These are phyloP conservation scores for Kodamaea restingae DNA, from an alignment of 805 yeast species.

Conservation along the genomic window DNA sequence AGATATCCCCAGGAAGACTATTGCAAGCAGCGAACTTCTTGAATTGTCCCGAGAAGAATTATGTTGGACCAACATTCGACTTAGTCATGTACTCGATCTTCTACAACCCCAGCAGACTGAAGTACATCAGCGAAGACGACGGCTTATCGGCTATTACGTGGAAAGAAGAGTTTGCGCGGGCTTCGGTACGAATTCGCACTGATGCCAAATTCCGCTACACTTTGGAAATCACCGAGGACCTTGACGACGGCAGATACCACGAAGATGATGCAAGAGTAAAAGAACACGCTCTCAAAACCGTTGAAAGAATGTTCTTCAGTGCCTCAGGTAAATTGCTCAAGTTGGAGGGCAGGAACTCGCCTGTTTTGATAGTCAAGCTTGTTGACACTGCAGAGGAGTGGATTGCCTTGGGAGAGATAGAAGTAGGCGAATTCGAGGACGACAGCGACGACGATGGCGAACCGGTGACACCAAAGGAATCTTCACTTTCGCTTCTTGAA, in stretches of 20 bases:
- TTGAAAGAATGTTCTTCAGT: slow-evolving; percentile 58
- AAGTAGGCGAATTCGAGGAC: slow-evolving; percentile 13
- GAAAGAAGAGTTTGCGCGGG: slow-evolving; percentile 69
- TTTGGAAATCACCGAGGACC: slow-evolving; percentile 50
- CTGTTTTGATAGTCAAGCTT: slow-evolving; percentile 63
- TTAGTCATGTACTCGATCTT: slow-evolving; percentile 60
- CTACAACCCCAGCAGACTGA: slow-evolving; percentile 47
- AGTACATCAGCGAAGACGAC: slow-evolving; percentile 23
- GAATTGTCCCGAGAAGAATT: neutral
- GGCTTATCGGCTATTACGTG: slow-evolving; percentile 49
- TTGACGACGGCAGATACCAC: slow-evolving; percentile 71
- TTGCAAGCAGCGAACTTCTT: slow-evolving; percentile 57
- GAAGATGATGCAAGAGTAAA: slow-evolving; percentile 42
- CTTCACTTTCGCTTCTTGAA: slow-evolving; percentile 57
- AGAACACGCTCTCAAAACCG: slow-evolving; percentile 33
- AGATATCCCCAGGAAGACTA: slow-evolving; percentile 60
- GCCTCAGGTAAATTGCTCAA: slow-evolving; percentile 65
- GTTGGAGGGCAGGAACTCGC: slow-evolving; percentile 57
- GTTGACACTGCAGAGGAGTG: slow-evolving; percentile 16
- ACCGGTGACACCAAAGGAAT: slow-evolving; percentile 10
- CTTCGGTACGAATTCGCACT: slow-evolving; percentile 38
- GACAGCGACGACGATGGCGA: slow-evolving; percentile 13
- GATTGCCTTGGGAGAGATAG: slow-evolving; percentile 19
- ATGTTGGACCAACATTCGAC: slow-evolving; percentile 58
- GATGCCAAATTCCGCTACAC: slow-evolving; percentile 36